Conservation (phyloP, 192 early-diverging fungal genomes). For the Diversispora epigaea region DNA sequence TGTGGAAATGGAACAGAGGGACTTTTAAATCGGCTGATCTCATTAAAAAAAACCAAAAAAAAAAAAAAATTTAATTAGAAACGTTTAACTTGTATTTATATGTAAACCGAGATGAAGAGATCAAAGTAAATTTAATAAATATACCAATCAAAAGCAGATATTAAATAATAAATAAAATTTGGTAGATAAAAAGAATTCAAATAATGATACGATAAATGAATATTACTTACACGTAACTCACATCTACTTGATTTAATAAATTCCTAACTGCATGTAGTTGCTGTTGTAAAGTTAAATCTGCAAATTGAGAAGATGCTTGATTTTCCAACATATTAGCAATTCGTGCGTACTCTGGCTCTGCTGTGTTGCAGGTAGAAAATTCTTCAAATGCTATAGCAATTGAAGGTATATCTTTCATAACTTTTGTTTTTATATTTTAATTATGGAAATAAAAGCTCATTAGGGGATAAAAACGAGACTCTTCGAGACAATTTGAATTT, state of each 20-base stretch:
- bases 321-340: conserved; percentile 13
- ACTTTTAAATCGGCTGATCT: conserved; percentile 27
- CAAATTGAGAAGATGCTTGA: neutral
- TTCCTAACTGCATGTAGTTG: conserved; percentile 19
- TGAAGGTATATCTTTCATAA: conserved; percentile 20
- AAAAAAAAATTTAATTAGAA: neutral
- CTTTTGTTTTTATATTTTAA: neutral
- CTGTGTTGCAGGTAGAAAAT: conserved; percentile 16
- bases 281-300: conserved; percentile 18
- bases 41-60: neutral
- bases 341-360: conserved; percentile 21
- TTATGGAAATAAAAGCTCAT: too few species aligned
- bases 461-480: too few species aligned
- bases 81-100: neutral
- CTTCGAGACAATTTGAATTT: too few species aligned
- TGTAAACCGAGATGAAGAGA: too few species aligned
- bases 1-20: conserved; percentile 1
- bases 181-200: too few species aligned
- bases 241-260: conserved; percentile 24
- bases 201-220: too few species aligned
- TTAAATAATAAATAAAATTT: neutral
- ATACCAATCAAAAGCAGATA: neutral
- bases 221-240: conserved; percentile 32
- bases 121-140: neutral
- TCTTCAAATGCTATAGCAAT: conserved; percentile 26